Percentiles rank a stretch among this genome's conserved stretches.
Evolutionary conservation across 495 filamentous ascomycete species (phyloP).

Genomic region (Aspergillus diversus): DNA sequence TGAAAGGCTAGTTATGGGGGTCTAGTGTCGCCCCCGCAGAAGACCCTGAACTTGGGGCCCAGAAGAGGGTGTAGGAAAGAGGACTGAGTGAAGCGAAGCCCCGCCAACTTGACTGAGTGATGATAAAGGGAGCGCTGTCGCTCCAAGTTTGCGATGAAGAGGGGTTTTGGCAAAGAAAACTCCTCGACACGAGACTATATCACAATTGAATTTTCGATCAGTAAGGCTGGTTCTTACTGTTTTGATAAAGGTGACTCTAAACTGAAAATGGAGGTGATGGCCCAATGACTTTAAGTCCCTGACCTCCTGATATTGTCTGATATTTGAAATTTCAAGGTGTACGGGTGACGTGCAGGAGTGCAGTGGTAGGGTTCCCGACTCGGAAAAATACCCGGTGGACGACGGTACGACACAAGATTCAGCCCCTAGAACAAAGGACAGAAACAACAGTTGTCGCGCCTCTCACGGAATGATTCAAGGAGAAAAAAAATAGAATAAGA

Average conservation of each 20-base stretch:
- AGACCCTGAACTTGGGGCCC: conserved; percentile 87
- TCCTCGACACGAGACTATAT: conserved; percentile 18
- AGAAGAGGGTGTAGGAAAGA: conserved; percentile 91
- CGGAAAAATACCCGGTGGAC: background rate
- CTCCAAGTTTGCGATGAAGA: conserved; percentile 38
- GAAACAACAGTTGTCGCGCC: conserved; percentile 11
- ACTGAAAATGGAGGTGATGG: background rate
- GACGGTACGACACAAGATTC: conserved; percentile 6
- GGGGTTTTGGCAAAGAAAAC: conserved; percentile 24
- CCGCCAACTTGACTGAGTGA: conserved; percentile 95
- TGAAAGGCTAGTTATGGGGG: conserved; percentile 85
- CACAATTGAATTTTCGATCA: conserved; percentile 15
- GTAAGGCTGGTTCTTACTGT: conserved; percentile 14
- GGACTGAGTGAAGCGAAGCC: conserved; percentile 72
- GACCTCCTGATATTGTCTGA: background rate
- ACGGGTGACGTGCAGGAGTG: background rate
- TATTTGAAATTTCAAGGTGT: background rate
- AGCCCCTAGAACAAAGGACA: conserved; percentile 3
- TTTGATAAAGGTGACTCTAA: background rate
- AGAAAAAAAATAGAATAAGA: conserved; percentile 5
- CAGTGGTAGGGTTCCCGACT: background rate
- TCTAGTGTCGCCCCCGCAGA: conserved; percentile 94
- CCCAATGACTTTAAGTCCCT: background rate
- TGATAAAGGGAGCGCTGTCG: conserved; percentile 37
- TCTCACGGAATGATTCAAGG: no score